These are phyloP conservation scores for Botrytis porri DNA, from an alignment of 2,329 filamentous ascomycete species.

Conservation along the genomic window DNA sequence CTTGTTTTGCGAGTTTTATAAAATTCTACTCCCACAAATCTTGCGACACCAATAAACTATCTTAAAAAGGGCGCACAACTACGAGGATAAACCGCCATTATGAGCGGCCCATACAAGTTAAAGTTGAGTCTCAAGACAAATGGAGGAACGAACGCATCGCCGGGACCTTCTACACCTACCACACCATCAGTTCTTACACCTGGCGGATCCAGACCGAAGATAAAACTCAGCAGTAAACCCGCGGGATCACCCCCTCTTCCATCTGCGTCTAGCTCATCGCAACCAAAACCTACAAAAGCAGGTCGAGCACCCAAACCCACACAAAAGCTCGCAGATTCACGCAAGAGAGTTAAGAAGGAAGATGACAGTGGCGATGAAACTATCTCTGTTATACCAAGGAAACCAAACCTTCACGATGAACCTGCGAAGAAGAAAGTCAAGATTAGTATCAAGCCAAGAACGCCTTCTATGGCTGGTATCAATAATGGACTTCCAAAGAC, in stretches of 20 bases:
- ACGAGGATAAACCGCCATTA: constrained; percentile 21
- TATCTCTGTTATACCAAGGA: constrained; percentile 28
- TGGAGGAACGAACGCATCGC: constrained; percentile 13
- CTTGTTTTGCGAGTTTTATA: not conserved
- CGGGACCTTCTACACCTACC: constrained; percentile 20
- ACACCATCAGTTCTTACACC: constrained; percentile 27
- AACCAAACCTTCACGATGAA: not conserved
- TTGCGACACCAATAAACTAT: not conserved
- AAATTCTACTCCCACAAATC: not conserved
- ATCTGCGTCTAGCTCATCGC: constrained; percentile 24
- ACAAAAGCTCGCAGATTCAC: constrained; percentile 54
- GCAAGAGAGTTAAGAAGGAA: constrained; percentile 57
- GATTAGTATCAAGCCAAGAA: constrained; percentile 30
- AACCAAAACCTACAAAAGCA: constrained; percentile 53
- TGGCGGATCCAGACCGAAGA: constrained; percentile 33
- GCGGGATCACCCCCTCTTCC: constrained; percentile 26
- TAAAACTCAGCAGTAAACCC: constrained; percentile 34
- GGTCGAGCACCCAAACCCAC: constrained; percentile 59
- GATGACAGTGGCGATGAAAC: constrained; percentile 48
- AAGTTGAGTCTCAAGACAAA: constrained; percentile 22
- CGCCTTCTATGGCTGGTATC: constrained; percentile 12
- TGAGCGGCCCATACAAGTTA: constrained; percentile 29
- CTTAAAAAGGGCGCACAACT: not conserved
- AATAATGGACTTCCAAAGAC: constrained; percentile 29
- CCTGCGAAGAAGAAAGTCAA: constrained; percentile 48